Conservation (phyloP, 2,329 filamentous ascomycete species). For the Penicillium expansum region DNA sequence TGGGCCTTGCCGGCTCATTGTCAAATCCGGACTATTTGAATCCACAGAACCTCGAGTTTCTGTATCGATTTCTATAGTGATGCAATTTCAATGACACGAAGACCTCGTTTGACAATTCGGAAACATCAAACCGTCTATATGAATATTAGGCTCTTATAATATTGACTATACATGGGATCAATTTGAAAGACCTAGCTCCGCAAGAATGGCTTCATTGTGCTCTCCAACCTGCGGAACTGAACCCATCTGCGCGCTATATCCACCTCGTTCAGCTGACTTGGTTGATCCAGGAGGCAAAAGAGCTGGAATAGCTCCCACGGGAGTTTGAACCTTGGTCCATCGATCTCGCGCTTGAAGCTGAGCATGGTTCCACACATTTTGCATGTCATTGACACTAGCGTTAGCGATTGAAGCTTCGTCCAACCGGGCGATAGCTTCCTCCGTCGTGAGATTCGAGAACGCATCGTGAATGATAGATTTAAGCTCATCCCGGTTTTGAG, state of each 20-base stretch:
- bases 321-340: constrained; percentile 53
- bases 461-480: constrained; percentile 46
- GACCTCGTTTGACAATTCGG: too few species aligned
- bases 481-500: constrained; percentile 48
- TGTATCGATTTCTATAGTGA: too few species aligned
- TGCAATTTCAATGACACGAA: too few species aligned
- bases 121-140: too few species aligned
- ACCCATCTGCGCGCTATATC: constrained; percentile 25
- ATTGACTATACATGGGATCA: background rate
- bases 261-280: constrained; percentile 23
- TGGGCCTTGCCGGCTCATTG: too few species aligned
- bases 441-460: constrained; percentile 42
- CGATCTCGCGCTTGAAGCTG: constrained; percentile 52
- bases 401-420: constrained; percentile 55
- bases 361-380: constrained; percentile 54
- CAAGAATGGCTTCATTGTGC: constrained; percentile 50
- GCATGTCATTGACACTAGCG: constrained; percentile 56
- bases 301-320: constrained; percentile 48
- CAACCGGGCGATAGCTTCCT: constrained; percentile 44
- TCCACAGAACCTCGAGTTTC: too few species aligned
- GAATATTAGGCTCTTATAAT: background rate
- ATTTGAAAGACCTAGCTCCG: constrained; percentile 40
- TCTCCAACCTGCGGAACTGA: constrained; percentile 51
- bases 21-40: too few species aligned
- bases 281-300: constrained; percentile 51